Conservation (phyloP, 805 yeast species). For the Osmozyma mogii region DNA sequence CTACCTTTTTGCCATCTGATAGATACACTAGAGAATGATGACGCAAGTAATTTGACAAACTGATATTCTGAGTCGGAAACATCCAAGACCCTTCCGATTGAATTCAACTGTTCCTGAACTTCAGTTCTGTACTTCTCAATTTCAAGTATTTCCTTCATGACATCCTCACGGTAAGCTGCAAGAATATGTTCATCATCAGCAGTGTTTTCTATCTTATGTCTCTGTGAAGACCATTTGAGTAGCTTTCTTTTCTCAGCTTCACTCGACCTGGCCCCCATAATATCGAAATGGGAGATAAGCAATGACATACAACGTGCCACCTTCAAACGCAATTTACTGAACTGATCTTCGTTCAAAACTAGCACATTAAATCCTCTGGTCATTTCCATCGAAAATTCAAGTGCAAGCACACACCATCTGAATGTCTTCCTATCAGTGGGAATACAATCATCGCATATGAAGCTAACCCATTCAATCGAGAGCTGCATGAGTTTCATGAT, state of each 20-base stretch:
- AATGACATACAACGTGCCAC: conserved; percentile 94
- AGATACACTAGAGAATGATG: conserved; percentile 81
- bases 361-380: conserved; percentile 85
- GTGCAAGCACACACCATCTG: conserved; percentile 92
- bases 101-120: conserved; percentile 32
- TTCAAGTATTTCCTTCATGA: conserved; percentile 54
- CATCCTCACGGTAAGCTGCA: conserved; percentile 53
- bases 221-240: conserved; percentile 45
- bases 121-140: conserved; percentile 52
- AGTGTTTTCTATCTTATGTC: conserved; percentile 42
- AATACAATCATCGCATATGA: conserved; percentile 88
- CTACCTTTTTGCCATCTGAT: conserved; percentile 97
- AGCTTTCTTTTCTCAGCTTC: conserved; percentile 52
- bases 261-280: conserved; percentile 93
- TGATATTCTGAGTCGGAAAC: conserved; percentile 83
- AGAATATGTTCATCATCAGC: conserved; percentile 33
- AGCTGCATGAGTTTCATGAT: conserved; percentile 65
- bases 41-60: conserved; percentile 76
- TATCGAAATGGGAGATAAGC: conserved; percentile 90
- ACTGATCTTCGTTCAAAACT: conserved; percentile 71
- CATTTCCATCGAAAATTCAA: conserved; percentile 94
- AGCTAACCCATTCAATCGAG: conserved; percentile 86
- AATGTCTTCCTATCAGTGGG: conserved; percentile 89
- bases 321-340: conserved; percentile 60
- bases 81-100: conserved; percentile 85